Conservation (phyloP, 2,329 filamentous ascomycete genomes). For the Phaeosphaeriaceae sp. region DNA sequence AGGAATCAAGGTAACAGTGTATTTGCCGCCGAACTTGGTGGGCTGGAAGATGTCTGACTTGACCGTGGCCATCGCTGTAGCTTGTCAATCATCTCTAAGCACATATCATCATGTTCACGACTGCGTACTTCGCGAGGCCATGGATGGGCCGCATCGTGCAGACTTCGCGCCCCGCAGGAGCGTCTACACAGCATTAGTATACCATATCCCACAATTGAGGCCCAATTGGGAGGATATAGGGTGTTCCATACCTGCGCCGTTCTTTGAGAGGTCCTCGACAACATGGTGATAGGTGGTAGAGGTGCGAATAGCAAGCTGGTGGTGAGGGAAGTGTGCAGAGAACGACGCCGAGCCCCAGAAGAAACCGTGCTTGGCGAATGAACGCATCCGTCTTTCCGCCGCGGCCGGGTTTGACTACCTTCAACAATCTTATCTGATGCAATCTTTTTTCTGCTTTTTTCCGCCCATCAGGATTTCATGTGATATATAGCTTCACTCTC, state of each 20-base stretch:
- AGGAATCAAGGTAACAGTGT: constrained; percentile 97
- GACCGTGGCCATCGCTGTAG: constrained; percentile 64
- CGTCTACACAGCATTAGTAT: constrained; percentile 53
- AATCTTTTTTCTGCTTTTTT: too few relatives aligned
- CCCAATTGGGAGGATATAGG: constrained; percentile 32
- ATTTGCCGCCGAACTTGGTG: constrained; percentile 98
- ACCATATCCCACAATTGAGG: constrained; percentile 2
- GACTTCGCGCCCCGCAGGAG: constrained; percentile 62
- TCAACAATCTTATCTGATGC: constrained; percentile 8
- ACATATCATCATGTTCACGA: background rate
- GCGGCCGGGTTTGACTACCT: constrained; percentile 11
- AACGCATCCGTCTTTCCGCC: constrained; percentile 32
- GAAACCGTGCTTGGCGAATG: constrained; percentile 37
- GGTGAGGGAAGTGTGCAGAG: constrained; percentile 45
- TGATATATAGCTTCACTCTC: too few relatives aligned
- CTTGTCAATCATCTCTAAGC: constrained; percentile 17
- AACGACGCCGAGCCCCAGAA: constrained; percentile 47
- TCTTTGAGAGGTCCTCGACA: constrained; percentile 53
- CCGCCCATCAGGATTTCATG: too few relatives aligned
- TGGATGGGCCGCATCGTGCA: constrained; percentile 57
- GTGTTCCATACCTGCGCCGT: constrained; percentile 56
- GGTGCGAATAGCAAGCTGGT: constrained; percentile 24
- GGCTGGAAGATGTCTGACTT: constrained; percentile 98
- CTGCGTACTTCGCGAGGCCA: constrained; percentile 62
- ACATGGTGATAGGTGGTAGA: constrained; percentile 47